Base-by-base conservation (phyloP, 805 yeast species). In the Ogataea pignaliae region DNA sequence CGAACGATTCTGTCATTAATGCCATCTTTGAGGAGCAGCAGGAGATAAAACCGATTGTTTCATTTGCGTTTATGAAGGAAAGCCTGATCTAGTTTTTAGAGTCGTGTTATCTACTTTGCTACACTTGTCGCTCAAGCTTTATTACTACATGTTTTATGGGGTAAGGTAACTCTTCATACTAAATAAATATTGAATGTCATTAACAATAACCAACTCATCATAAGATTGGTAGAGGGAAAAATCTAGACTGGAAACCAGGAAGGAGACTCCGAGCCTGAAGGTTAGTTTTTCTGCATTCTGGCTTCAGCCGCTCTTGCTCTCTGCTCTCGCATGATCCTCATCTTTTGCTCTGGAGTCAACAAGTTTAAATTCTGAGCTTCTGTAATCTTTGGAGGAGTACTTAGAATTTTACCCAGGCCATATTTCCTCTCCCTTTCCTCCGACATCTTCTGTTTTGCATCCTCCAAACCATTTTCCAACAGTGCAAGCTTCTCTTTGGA, bases 281-380 rank as follows among this genome's bases (percentile, higher is more conserved):
- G n/a, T 34, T 41, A 14, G 12, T 55, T 64, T 43, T 68, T 72
- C 7, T 21, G 26, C 56, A 87, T 55, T 53, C 99, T 73, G 0
- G 91, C 96, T 61, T 93, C 98, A 0, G 96, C 97, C 0, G 99
- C 99, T 43, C 98, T 75, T 1, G 97, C 97, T 43, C 98, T 73
- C 57, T 90, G 90, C 56, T 93, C 99, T 47, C 99, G 78, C 85
- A 90, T 89, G 16, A 93, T 66, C 55, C 82, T 76, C 74, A 75
- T 72, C 55, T 79, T 75, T 51, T 90, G 97, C 21, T 81, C 88
- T 1, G 82, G 88, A 8, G 80, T 74, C 43, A 91, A 69, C 0
- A 89, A 82, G 36, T 76, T 73, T 42, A 82, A 54, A 37, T 79
- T 79, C 17, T 69, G 66, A 50, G 66, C 72, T 36, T 62, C 65